A percentile compares a stretch with the other conserved stretches of the same genome.
Evolutionary conservation across 129 eudicot genomes (phyloP).

Genomic region (Flaveria sonorensis): DNA sequence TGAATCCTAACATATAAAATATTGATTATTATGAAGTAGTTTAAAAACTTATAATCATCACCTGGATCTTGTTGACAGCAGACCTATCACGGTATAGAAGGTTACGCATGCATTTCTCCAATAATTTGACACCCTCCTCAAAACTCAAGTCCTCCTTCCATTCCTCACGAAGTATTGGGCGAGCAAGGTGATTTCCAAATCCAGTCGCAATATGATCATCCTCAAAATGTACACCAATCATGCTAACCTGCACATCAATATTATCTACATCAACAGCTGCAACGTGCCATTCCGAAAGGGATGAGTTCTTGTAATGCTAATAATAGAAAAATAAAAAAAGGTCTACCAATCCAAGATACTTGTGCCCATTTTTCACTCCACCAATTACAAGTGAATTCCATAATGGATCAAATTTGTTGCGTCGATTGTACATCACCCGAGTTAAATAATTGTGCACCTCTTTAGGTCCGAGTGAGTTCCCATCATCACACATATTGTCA

Average conservation of each 20-base stretch:
- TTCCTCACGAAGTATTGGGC: constrained; percentile 87
- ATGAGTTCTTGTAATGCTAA: not conserved
- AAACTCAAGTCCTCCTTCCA: constrained; percentile 79
- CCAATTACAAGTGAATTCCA: constrained; percentile 91
- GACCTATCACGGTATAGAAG: constrained; percentile 90
- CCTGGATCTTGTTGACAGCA: constrained; percentile 90
- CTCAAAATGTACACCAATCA: constrained; percentile 84
- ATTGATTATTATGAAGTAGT: not conserved
- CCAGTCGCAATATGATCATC: constrained; percentile 89
- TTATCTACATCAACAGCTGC: not conserved
- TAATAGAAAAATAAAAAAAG: not conserved
- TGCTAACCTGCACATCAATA: constrained; percentile 54
- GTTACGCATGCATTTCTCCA: constrained; percentile 96
- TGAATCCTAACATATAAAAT: not conserved
- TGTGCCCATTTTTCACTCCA: constrained; percentile 84
- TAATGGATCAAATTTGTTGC: constrained; percentile 81
- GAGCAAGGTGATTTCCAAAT: constrained; percentile 92
- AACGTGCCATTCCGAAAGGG: not conserved
- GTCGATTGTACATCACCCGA: constrained; percentile 83
- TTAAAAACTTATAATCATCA: constrained; percentile 6
- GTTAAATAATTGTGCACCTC: constrained; percentile 84
- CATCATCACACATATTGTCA: constrained; percentile 96
- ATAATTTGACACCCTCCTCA: constrained; percentile 78
- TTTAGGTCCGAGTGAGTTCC: constrained; percentile 92
- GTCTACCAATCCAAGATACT: constrained; percentile 81